phyloP scores from a whole-genome alignment of 225 moss, liverwort and hornwort species.

The Polytrichum formosum region DNA sequence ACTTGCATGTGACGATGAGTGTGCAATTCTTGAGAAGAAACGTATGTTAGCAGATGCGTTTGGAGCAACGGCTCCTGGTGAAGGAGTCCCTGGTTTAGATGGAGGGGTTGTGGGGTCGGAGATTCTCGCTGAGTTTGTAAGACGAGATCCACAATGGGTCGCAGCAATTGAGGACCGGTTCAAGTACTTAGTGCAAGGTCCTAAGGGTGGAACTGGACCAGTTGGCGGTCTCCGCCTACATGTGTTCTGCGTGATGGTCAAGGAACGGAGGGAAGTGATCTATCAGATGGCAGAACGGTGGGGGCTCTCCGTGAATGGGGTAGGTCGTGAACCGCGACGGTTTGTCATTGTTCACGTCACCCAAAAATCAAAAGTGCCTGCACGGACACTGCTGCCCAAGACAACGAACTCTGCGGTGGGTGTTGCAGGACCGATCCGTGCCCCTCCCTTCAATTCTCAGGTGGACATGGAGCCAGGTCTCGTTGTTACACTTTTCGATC shows the following conservation, averaged over 20 bases:
- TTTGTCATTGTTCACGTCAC: slow-evolving; percentile 82
- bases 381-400: slow-evolving; percentile 64
- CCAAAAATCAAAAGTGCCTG: slow-evolving; percentile 77
- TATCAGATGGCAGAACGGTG: slow-evolving; percentile 87
- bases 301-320: slow-evolving; percentile 64
- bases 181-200: slow-evolving; percentile 79
- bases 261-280: slow-evolving; percentile 80
- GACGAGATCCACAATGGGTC: slow-evolving; percentile 94
- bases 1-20: slow-evolving; percentile 83
- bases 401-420: slow-evolving; percentile 20
- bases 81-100: slow-evolving; percentile 52
- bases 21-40: slow-evolving; percentile 85
- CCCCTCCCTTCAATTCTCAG: slow-evolving; percentile 72
- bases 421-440: slow-evolving; percentile 45
- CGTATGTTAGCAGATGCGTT: slow-evolving; percentile 90
- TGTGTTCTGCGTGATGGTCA: slow-evolving; percentile 74
- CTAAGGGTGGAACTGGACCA: slow-evolving; percentile 46
- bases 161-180: slow-evolving; percentile 84
- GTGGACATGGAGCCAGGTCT: slow-evolving; percentile 90
- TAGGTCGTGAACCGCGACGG: slow-evolving; percentile 83
- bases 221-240: slow-evolving; percentile 62
- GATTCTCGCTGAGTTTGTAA: slow-evolving; percentile 61
- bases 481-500: slow-evolving; percentile 83
- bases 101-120: slow-evolving; percentile 74
- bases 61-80: slow-evolving; percentile 73